These are phyloP conservation scores for Trichoderma oligosporum DNA, from an alignment of 2,329 filamentous ascomycete species.

Conservation along the genomic window DNA sequence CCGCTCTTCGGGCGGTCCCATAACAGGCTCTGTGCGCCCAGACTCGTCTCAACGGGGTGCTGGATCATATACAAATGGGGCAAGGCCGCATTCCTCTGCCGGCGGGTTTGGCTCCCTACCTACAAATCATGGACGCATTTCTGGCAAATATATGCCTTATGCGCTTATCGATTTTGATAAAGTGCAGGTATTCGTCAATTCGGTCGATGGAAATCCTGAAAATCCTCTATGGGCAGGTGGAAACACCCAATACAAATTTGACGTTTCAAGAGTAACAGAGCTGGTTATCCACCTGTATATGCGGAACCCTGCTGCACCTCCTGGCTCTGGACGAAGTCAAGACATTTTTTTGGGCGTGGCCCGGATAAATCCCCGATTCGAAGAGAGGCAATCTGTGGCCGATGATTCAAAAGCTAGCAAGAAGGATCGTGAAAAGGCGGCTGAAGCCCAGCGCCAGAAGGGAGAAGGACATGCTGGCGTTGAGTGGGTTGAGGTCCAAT, in stretches of 20 bases:
- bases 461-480: slow-evolving; percentile 63
- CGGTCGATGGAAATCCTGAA: slow-evolving; percentile 88
- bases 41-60: slow-evolving; percentile 52
- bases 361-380: slow-evolving; percentile 87
- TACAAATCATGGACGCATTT: slow-evolving; percentile 92
- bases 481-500: slow-evolving; percentile 88
- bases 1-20: slow-evolving; percentile 58
- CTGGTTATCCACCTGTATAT: slow-evolving; percentile 90
- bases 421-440: slow-evolving; percentile 78
- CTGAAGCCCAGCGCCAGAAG: slow-evolving; percentile 53
- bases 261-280: slow-evolving; percentile 92
- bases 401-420: slow-evolving; percentile 82
- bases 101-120: slow-evolving; percentile 80
- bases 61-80: slow-evolving; percentile 62
- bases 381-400: slow-evolving; percentile 66
- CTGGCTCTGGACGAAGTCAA: slow-evolving; percentile 84
- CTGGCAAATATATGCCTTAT: slow-evolving; percentile 94
- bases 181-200: slow-evolving; percentile 96
- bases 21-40: slow-evolving; percentile 52
- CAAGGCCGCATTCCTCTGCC: slow-evolving; percentile 79
- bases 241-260: slow-evolving; percentile 99
- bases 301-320: slow-evolving; percentile 80
- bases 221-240: slow-evolving; percentile 95
- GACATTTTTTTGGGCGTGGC: slow-evolving; percentile 95
- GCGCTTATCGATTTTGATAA: slow-evolving; percentile 98